Base-by-base conservation (phyloP, 2,329 filamentous ascomycete genomes). In the Beauveria varroae region DNA sequence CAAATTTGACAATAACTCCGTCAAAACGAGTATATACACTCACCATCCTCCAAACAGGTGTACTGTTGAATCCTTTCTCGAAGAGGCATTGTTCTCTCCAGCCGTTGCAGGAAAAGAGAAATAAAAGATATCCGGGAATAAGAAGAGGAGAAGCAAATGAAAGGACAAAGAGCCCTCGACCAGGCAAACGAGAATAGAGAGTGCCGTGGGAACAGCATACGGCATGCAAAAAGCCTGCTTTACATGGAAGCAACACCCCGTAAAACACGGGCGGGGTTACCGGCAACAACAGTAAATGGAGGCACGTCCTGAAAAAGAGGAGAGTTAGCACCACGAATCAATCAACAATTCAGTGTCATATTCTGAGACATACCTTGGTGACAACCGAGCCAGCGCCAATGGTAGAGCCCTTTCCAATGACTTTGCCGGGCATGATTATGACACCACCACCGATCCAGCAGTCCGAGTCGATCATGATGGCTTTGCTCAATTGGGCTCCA, bases 351-450 rank as follows among this genome's bases (percentile, higher is more conserved):
- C 73, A 65, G 30, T 50, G 24, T 37, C n/a, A 46, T 10, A 18
- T 22, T 37, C 41, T 28, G 26, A 56, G 67, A 69, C 77, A 67
- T 71, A 83, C 79, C 86, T 88, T 93, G 1, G 90, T 93, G 24
- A 96, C 92, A 43, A 96, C 87, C 67, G 89, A 90, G 16, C 90
- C 91, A 7, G 93, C 91, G 10, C 90, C 92, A 63, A 96, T 83
- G 0, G 89, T 90, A 61, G 83, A 85, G 5, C 92, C 92, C 70
- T 85, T 85, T 9, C 92, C 91, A 67, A 97, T 89, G 41, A 80
- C 91, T 30, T 93, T 85, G 8, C 91, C 91, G 0, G 90, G 88
- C 62, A 96, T 78, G 63, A 97, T 87, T 40, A 84, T 86, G 16
- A 87, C 89, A 68, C 88, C 88, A 14, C 89, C 90, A 1, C 87